Conservation (phyloP, 2,329 filamentous ascomycete species). For the Diplodia corticola region DNA sequence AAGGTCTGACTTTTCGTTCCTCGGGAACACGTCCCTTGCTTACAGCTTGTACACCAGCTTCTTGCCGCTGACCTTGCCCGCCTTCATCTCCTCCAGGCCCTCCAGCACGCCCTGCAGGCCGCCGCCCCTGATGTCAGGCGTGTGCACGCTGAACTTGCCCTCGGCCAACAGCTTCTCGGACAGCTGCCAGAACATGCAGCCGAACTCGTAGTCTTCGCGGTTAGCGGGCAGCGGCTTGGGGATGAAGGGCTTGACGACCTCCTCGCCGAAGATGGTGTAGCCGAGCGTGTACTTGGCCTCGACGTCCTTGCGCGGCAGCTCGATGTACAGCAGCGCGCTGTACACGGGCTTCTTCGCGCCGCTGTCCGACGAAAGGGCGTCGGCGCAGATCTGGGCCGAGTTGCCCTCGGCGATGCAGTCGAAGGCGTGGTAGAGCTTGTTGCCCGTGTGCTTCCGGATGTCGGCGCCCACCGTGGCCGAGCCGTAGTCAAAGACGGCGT, state of each 20-base stretch:
- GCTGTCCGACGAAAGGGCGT: constrained; percentile 38
- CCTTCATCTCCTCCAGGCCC: constrained; percentile 36
- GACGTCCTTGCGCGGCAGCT: constrained; percentile 46
- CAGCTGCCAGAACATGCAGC: constrained; percentile 31
- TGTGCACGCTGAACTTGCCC: constrained; percentile 38
- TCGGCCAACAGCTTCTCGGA: constrained; percentile 31
- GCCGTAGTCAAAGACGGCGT: constrained; percentile 50
- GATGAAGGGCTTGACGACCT: constrained; percentile 29
- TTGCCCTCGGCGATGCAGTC: constrained; percentile 51
- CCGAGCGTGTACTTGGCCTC: constrained; percentile 45
- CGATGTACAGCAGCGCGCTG: constrained; percentile 44
- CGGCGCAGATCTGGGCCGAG: constrained; percentile 43
- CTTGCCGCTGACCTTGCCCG: constrained; percentile 36
- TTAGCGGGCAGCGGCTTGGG: constrained; percentile 24
- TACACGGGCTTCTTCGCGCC: constrained; percentile 34
- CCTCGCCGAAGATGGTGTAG: constrained; percentile 47
- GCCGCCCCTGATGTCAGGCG: constrained; percentile 29
- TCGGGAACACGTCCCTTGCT: no score
- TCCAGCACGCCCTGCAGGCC: constrained; percentile 36
- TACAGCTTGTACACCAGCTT: constrained; percentile 37
- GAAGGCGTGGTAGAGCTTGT: constrained; percentile 47
- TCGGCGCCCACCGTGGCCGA: constrained; percentile 46
- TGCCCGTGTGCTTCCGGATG: constrained; percentile 49
- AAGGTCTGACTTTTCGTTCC: no score
- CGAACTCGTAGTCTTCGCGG: constrained; percentile 34